These are phyloP conservation scores for Populus deltoides DNA, from an alignment of 345 rosid species.

Conservation along the genomic window DNA sequence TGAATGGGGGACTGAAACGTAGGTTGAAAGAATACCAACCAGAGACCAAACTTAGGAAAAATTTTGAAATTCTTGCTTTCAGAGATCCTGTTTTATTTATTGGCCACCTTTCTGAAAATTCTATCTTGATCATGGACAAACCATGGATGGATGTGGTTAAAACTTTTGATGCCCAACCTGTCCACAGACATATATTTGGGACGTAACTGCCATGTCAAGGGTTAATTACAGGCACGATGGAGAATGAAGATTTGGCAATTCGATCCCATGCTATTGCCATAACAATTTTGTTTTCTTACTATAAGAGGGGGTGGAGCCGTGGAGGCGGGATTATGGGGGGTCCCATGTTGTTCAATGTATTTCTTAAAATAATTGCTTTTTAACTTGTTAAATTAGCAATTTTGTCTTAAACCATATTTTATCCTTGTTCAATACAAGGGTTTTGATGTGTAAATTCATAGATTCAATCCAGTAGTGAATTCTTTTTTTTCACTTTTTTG, in stretches of 20 bases:
- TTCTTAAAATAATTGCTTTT: slow-evolving; percentile 7
- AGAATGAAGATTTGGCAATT: slow-evolving; percentile 16
- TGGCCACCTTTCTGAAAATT: slow-evolving; percentile 71
- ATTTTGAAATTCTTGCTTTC: slow-evolving; percentile 71
- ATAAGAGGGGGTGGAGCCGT: neutral
- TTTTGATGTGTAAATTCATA: neutral
- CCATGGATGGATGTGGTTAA: slow-evolving; percentile 90
- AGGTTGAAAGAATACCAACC: slow-evolving; percentile 42
- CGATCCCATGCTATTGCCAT: slow-evolving; percentile 5
- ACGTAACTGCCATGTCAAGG: slow-evolving; percentile 32
- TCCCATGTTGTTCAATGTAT: slow-evolving; percentile 10
- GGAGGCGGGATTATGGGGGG: neutral
- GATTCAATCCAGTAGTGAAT: neutral
- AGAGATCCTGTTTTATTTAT: slow-evolving; percentile 84
- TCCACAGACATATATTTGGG: slow-evolving; percentile 91
- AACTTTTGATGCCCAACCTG: slow-evolving; percentile 66
- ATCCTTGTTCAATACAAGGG: neutral
- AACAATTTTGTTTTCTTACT: slow-evolving; percentile 4
- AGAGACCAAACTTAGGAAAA: slow-evolving; percentile 51
- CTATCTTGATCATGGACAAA: slow-evolving; percentile 76
- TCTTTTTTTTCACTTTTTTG: neutral
- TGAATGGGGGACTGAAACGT: slow-evolving; percentile 52
- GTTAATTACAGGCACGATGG: neutral
- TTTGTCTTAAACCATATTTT: neutral
- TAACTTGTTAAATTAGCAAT: slow-evolving; percentile 11